These are phyloP conservation scores for Passiflora organensis DNA, from an alignment of 345 rosid genomes.

Conservation along the genomic window DNA sequence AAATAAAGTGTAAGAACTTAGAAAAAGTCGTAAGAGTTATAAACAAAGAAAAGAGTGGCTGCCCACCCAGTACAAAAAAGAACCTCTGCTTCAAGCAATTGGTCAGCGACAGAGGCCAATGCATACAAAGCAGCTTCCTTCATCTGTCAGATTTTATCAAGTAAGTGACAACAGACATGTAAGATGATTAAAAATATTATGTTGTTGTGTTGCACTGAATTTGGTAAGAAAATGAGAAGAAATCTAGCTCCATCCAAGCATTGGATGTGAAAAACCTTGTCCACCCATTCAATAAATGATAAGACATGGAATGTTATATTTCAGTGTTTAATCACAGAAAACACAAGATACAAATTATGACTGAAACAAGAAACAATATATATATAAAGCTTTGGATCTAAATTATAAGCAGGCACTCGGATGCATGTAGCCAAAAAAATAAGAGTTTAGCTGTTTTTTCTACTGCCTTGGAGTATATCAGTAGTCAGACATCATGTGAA, in stretches of 20 bases:
- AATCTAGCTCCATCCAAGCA: too few relatives aligned
- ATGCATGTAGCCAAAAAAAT: too few relatives aligned
- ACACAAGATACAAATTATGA: neutral
- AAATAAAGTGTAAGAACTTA: slow-evolving; percentile 10
- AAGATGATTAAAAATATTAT: neutral
- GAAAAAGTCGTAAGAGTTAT: slow-evolving; percentile 1
- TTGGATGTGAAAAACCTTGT: too few relatives aligned
- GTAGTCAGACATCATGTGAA: too few relatives aligned
- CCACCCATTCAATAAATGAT: too few relatives aligned
- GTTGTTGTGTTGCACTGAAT: neutral
- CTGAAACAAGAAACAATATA: too few relatives aligned
- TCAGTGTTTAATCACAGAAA: too few relatives aligned
- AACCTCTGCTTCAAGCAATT: slow-evolving; percentile 80
- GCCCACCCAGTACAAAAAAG: slow-evolving; percentile 13
- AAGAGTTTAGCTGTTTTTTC: too few relatives aligned
- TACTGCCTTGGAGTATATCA: too few relatives aligned
- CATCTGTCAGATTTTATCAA: slow-evolving; percentile 42
- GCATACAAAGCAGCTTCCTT: slow-evolving; percentile 84
- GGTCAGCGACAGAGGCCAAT: slow-evolving; percentile 71
- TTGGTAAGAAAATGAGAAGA: neutral
- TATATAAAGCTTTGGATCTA: too few relatives aligned
- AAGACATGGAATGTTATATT: too few relatives aligned
- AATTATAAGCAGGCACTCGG: too few relatives aligned
- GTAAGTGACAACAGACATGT: slow-evolving; percentile 2
- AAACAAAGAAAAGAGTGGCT: neutral